Evolutionary conservation across 2,329 filamentous ascomycete species (phyloP).

Genomic region (Metarhizium guizhouense): DNA sequence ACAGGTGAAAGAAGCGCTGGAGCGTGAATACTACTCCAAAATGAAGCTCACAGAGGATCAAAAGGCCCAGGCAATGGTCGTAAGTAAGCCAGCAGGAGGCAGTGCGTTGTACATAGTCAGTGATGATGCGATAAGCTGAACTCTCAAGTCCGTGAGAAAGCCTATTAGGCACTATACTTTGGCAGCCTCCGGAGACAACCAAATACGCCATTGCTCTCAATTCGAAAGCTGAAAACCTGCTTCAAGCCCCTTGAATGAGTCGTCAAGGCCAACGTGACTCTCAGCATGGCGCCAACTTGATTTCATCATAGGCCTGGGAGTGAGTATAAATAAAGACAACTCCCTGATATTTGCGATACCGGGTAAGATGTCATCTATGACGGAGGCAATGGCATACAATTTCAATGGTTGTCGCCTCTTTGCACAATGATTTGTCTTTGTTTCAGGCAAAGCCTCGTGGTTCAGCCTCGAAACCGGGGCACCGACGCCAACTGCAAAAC

Average conservation of each 20-base stretch:
- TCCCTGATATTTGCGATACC: not conserved
- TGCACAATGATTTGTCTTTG: not conserved
- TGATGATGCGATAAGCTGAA: conserved; percentile 14
- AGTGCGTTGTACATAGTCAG: conserved; percentile 43
- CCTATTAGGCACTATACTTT: not conserved
- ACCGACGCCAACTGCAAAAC: not conserved
- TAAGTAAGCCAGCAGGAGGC: conserved; percentile 77
- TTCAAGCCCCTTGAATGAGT: not conserved
- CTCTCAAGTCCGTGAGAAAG: too few species aligned
- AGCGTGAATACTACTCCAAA: conserved; percentile 73
- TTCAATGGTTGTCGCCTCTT: too few species aligned
- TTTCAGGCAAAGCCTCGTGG: not conserved
- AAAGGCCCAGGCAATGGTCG: conserved; percentile 70
- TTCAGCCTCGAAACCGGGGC: not conserved
- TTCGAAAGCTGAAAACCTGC: not conserved
- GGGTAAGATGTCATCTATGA: too few species aligned
- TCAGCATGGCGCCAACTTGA: not conserved
- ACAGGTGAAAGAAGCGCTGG: conserved; percentile 66
- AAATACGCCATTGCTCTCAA: not conserved
- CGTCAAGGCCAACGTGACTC: not conserved
- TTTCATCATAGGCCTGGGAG: not conserved
- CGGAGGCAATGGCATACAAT: too few species aligned
- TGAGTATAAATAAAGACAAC: not conserved
- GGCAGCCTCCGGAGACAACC: not conserved
- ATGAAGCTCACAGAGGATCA: conserved; percentile 59